phyloP scores from a whole-genome alignment of 2,329 filamentous ascomycete species.

The Apiospora pterosperma region DNA sequence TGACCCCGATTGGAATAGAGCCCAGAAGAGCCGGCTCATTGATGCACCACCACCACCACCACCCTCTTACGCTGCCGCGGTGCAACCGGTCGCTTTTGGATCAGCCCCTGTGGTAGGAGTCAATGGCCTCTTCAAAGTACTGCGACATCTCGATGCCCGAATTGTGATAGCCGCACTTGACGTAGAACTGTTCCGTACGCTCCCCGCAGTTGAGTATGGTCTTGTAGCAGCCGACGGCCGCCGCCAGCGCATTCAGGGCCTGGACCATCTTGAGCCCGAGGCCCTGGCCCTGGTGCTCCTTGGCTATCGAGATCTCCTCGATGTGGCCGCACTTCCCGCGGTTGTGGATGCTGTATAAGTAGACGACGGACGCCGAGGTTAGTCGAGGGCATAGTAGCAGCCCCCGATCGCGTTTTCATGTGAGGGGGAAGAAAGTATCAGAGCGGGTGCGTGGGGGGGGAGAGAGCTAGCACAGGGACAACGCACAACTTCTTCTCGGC shows the following conservation, averaged over 20 bases:
- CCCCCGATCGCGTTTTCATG: neutral
- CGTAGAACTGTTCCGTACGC: constrained; percentile 76
- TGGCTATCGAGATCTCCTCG: constrained; percentile 78
- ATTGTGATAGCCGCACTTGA: constrained; percentile 26
- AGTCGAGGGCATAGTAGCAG: neutral
- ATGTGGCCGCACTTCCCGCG: constrained; percentile 73
- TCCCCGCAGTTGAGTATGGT: constrained; percentile 77
- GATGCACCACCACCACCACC: neutral
- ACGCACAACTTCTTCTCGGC: constrained; percentile 76
- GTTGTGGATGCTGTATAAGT: constrained; percentile 53
- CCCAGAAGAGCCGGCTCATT: neutral
- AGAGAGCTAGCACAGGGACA: neutral
- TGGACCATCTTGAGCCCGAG: constrained; percentile 74
- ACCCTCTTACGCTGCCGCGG: neutral
- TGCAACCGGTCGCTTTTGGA: too few species aligned
- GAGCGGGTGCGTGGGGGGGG: neutral
- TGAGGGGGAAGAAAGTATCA: too few species aligned
- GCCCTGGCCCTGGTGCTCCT: constrained; percentile 79
- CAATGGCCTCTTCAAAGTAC: constrained; percentile 21
- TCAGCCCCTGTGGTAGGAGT: constrained; percentile 23
- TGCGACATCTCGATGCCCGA: constrained; percentile 29
- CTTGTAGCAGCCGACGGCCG: constrained; percentile 76
- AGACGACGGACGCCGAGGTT: constrained; percentile 2
- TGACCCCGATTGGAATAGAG: neutral
- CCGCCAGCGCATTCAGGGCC: constrained; percentile 69